Base-by-base conservation (phyloP, 257 asterid genomes). In the Datura wrightii region DNA sequence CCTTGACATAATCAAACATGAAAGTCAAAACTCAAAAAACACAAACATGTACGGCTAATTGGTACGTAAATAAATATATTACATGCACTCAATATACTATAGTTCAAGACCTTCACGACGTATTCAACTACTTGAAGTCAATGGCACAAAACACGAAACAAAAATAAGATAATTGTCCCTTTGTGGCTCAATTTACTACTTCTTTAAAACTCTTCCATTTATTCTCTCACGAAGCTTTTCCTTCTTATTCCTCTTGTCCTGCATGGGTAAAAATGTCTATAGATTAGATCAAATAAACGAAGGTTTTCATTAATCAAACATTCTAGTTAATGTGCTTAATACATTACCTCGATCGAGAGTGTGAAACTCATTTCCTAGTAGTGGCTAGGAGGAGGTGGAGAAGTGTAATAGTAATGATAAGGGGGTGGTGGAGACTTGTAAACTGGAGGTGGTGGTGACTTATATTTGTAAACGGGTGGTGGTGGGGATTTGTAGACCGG, bases 301-400 rank as follows among this genome's bases (percentile, higher is more conserved):
- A 10, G 10, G 42, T 18, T 83, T 72, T 53, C 19, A 83, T 71
- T 58, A 19, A 8, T 46, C 14, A 46, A 44, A 14, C 8, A 72
- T 42, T 24, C 39, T 41, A 31, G 76, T n/a, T 15, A 24, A 84
- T 72, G 24, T 50, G 62, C 31, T 50, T 76, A 3, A 74, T 74
- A 8, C 44, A 46, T 56, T 72, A 34, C 82, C 67, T 62, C n/a
- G 24, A 54, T 58, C 5, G 46, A 54, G 14, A 62, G n/a, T 62
- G 41, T 48, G 16, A 15, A 48, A 42, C 41, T 9, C 41, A 48
- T 5, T 84, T 71, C 78, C 79, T 85, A 81, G 85, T 85, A 81
- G 85, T 85, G 87, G 60, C 80, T 39, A 44, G 87, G 87, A 85
- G 87, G 87, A 83, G 85, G 85, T 80, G 87, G 87, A 65, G 87